phyloP scores from a whole-genome alignment of 1,284 basidiomycete species.

The Stygiomarasmius scandens region DNA sequence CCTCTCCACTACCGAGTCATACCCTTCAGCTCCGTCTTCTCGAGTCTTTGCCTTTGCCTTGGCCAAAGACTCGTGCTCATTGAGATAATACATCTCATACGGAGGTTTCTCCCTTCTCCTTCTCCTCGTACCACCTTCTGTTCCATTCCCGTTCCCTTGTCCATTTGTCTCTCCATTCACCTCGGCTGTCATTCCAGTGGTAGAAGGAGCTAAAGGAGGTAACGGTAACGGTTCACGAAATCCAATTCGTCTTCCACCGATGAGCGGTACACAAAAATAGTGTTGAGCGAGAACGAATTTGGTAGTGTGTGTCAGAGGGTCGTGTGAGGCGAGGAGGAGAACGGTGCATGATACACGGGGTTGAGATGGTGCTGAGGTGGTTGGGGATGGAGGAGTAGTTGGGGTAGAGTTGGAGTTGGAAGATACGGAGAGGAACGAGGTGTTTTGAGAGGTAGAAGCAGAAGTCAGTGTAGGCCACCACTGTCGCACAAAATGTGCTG shows the following conservation, averaged over 20 bases:
- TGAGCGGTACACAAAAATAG: conserved; percentile 68
- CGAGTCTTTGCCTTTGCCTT: too few species aligned
- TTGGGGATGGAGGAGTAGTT: background rate
- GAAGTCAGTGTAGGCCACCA: conserved; percentile 70
- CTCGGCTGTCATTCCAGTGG: too few species aligned
- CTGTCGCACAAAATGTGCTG: conserved; percentile 73
- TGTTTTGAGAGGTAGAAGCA: too few species aligned
- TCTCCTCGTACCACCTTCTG: conserved; percentile 4
- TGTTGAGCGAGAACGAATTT: conserved; percentile 73
- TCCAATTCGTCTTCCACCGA: conserved; percentile 9
- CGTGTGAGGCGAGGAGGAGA: conserved; percentile 63
- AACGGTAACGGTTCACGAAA: too few species aligned
- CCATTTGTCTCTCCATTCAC: too few species aligned
- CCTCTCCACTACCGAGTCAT: too few species aligned
- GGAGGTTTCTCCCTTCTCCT: conserved; percentile 19
- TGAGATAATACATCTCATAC: too few species aligned
- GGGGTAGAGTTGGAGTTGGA: background rate
- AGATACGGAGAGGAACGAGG: too few species aligned
- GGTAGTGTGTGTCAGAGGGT: conserved; percentile 56
- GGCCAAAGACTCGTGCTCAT: background rate
- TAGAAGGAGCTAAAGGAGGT: too few species aligned
- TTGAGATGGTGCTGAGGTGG: background rate
- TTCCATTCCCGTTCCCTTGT: too few species aligned
- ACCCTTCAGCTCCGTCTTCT: too few species aligned
- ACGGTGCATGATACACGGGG: conserved; percentile 72